Conservation (phyloP, 495 filamentous ascomycete genomes). For the Achaetomiella virescens region DNA sequence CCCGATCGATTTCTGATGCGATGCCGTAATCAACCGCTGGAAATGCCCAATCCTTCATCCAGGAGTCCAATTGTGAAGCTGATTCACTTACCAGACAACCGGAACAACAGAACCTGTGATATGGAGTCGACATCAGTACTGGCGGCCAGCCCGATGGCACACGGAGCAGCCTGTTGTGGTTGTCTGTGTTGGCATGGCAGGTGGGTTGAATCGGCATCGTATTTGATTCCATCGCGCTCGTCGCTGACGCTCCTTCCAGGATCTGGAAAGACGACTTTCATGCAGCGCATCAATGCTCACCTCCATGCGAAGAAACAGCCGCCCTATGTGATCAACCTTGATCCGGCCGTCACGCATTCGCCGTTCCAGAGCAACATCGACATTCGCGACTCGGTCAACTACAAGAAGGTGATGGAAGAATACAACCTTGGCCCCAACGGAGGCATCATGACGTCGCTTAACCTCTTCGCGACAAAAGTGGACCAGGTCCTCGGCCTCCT, state of each 20-base stretch:
- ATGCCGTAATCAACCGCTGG: too few relatives aligned
- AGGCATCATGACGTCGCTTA: conserved; percentile 92
- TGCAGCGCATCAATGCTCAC: conserved; percentile 92
- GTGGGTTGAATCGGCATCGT: conserved; percentile 27
- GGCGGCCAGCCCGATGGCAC: conserved; percentile 9
- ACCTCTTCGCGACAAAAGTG: conserved; percentile 95
- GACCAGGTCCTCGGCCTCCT: conserved; percentile 86
- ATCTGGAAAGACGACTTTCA: conserved; percentile 96
- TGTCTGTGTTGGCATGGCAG: conserved; percentile 97
- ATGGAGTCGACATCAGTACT: conserved; percentile 14
- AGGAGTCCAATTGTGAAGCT: too few relatives aligned
- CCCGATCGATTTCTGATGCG: too few relatives aligned
- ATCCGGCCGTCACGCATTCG: conserved; percentile 88
- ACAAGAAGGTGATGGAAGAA: conserved; percentile 99
- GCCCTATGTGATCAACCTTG: conserved; percentile 94
- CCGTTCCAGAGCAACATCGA: conserved; percentile 99
- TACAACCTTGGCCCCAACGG: conserved; percentile 98
- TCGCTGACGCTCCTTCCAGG: conserved; percentile 41
- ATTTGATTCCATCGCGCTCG: not conserved
- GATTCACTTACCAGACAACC: too few relatives aligned
- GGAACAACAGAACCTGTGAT: not conserved
- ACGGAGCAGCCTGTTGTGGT: conserved; percentile 52
- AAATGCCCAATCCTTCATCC: too few relatives aligned
- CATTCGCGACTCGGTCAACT: conserved; percentile 97
- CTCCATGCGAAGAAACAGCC: conserved; percentile 67